Evolutionary conservation across 164 flowering plant species (phyloP), one percentile per base, ranked within the genome.

Genomic region (Cinnamomum micranthum): DNA sequence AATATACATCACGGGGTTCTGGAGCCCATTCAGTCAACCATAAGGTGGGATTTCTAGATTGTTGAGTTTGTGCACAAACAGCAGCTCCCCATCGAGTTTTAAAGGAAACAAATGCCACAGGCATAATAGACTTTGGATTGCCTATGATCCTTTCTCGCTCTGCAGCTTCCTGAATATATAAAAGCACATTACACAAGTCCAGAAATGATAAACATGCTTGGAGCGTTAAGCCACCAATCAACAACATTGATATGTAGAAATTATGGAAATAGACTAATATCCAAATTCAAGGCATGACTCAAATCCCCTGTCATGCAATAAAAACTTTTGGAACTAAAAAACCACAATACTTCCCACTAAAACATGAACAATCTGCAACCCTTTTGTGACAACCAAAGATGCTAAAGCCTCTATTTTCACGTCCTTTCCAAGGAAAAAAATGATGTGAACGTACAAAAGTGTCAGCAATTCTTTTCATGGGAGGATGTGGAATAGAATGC

Each of bases 1-100:
- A 94, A 80, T 87, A 94, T 6, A 94, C 87, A 80, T 92, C 97
- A 35, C 96, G 88, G 1, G 98, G 97, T 75, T 94, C 98, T 25
- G 98, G 92, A 68, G 98, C 97, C 96, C 97, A 91, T 24, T 91
- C 92, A 12, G 98, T 94, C 77, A 94, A 79, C 98, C 98, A 92
- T 28, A 83, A 3, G 47, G 97, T 92, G 11, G 98, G 98, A 74
- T 94, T 91, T 77, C 92, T 86, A 22, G 92, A 67, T 77, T 90
- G 96, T 69, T 94, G 97, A 76, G 98, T 94, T 80, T 94, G 98
- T 62, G 98, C 95, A 84, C 97, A 94, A 68, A 94, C 95, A 65
- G 97, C 97, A 33, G 98, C 98, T 22, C 82, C 96, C 97, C 97
- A 91, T 58, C 98, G 87, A 68, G 87, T 86, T 78, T 80, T 89